A percentile compares a stretch with the other conserved stretches of the same genome.
Evolutionary conservation across 257 asterid genomes (phyloP).

Genomic region (Craterostigma plantagineum): DNA sequence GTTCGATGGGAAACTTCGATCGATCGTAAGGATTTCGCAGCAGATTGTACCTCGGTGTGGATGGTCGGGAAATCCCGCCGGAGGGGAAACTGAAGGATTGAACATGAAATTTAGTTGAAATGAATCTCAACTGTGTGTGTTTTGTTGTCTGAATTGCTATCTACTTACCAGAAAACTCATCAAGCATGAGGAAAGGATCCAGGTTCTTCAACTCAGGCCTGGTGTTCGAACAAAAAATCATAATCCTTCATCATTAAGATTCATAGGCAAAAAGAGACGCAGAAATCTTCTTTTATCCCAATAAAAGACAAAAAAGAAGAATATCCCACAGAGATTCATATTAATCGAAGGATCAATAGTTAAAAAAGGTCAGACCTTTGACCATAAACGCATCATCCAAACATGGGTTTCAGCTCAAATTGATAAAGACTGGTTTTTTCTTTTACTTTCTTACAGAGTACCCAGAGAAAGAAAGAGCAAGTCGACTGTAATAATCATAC

Average conservation of each 20-base stretch:
- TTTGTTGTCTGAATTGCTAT: neutral
- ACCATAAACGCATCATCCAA: no score
- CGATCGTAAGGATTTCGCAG: neutral
- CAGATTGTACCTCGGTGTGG: conserved; percentile 99
- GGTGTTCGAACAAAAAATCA: conserved; percentile 9
- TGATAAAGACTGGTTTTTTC: neutral
- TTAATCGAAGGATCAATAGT: no score
- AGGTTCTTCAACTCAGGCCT: conserved; percentile 69
- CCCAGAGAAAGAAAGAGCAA: neutral
- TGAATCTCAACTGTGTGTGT: no score
- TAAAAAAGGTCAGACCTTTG: no score
- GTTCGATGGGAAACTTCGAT: neutral
- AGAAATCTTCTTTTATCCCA: no score
- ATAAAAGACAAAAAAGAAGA: no score
- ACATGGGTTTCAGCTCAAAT: no score
- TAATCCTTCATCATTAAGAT: neutral
- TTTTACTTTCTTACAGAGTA: neutral
- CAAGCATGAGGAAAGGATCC: conserved; percentile 85
- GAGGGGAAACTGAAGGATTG: conserved; percentile 49
- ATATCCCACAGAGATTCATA: no score
- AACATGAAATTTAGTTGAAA: neutral
- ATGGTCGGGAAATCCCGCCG: conserved; percentile 97
- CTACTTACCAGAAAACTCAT: conserved; percentile 60
- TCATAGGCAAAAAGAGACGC: neutral
- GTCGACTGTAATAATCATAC: neutral